phyloP scores from a whole-genome alignment of 108 stramenopile species.

The Pseudonitzschia pungens region DNA sequence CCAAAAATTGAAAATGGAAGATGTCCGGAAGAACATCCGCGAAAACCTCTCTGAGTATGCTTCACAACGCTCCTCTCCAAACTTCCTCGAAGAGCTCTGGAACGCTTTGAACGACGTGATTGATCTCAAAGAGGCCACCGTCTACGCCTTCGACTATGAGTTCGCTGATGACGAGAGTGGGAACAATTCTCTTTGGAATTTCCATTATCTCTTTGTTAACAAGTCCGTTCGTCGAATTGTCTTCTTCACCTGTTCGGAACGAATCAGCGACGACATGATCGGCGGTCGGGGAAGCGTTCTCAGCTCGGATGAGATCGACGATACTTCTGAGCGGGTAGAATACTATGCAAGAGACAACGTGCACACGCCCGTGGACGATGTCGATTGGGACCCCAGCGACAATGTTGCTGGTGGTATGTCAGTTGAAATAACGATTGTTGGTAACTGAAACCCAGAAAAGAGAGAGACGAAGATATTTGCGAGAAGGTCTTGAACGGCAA shows the following conservation, averaged over 20 bases:
- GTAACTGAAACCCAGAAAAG: background rate
- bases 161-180: constrained; percentile 23
- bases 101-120: constrained; percentile 68
- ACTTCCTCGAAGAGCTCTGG: constrained; percentile 72
- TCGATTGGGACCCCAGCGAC: constrained; percentile 52
- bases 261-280: constrained; percentile 44
- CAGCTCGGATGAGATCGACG: constrained; percentile 15
- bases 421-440: constrained; percentile 5
- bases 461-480: background rate
- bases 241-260: constrained; percentile 86
- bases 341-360: constrained; percentile 13
- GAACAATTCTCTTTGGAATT: constrained; percentile 73
- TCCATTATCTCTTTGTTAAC: constrained; percentile 95
- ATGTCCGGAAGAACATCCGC: constrained; percentile 67
- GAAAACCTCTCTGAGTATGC: constrained; percentile 66
- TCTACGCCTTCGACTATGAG: constrained; percentile 79
- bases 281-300: background rate
- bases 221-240: constrained; percentile 84
- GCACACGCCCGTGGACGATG: constrained; percentile 34
- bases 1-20: constrained; percentile 47
- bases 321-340: constrained; percentile 24
- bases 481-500: background rate
- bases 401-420: constrained; percentile 47
- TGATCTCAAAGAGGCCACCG: constrained; percentile 75
- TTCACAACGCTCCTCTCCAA: constrained; percentile 33